Percentiles rank a stretch among this genome's conserved stretches.
These are phyloP conservation scores for Hippophae rhamnoides DNA, from an alignment of 306 rosid genomes.

Conservation along the genomic window DNA sequence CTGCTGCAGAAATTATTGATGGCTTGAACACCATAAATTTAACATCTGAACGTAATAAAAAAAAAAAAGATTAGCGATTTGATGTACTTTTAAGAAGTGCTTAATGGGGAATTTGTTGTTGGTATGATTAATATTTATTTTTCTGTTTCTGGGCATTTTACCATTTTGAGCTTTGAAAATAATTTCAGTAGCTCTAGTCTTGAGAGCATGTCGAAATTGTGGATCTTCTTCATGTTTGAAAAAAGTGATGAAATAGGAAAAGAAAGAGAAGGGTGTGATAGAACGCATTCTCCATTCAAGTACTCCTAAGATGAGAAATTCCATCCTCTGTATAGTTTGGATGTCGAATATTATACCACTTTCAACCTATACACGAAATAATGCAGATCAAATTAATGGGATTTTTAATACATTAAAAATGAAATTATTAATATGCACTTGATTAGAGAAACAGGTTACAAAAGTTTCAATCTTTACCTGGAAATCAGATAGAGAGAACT, in stretches of 20 bases:
- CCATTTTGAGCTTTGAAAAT: constrained; percentile 75
- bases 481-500: constrained; percentile 36
- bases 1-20: constrained; percentile 69
- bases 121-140: background rate
- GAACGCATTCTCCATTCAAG: constrained; percentile 94
- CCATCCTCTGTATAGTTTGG: constrained; percentile 80
- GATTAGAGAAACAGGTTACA: background rate
- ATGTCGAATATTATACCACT: constrained; percentile 67
- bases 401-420: too few relatives aligned
- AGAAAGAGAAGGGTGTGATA: constrained; percentile 81
- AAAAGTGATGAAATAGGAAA: constrained; percentile 46
- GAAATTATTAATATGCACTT: too few relatives aligned
- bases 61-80: background rate
- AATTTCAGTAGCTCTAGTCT: constrained; percentile 62
- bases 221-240: constrained; percentile 55
- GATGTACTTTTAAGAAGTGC: background rate
- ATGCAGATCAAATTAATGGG: background rate
- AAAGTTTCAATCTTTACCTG: constrained; percentile 36
- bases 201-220: constrained; percentile 44
- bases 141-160: constrained; percentile 15
- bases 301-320: constrained; percentile 58
- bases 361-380: constrained; percentile 31
- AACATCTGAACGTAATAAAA: constrained; percentile 38
- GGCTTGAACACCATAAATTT: constrained; percentile 75
- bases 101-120: background rate